phyloP scores from a whole-genome alignment of 805 yeast species.

The Candida qinlingensis region DNA sequence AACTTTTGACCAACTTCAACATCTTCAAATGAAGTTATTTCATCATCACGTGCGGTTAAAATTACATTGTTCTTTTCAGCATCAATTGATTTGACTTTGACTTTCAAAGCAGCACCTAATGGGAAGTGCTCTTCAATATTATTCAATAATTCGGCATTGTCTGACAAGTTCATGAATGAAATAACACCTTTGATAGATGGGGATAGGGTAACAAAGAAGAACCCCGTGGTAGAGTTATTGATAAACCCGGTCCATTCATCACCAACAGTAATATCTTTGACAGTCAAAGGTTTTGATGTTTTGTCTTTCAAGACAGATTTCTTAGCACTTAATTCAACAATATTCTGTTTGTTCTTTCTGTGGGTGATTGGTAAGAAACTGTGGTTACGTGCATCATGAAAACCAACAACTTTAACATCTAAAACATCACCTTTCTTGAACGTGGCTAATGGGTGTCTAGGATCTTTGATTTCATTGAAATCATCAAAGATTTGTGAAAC shows the following conservation, averaged over 20 bases:
- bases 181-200: constrained; percentile 66
- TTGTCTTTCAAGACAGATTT: constrained; percentile 33
- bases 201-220: constrained; percentile 62
- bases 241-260: constrained; percentile 53
- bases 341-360: constrained; percentile 45
- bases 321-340: constrained; percentile 61
- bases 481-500: constrained; percentile 60
- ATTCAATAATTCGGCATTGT: constrained; percentile 41
- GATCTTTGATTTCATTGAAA: constrained; percentile 49
- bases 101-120: constrained; percentile 63
- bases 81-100: constrained; percentile 50
- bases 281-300: constrained; percentile 27
- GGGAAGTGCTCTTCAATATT: constrained; percentile 57
- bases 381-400: constrained; percentile 65
- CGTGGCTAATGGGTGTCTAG: constrained; percentile 49
- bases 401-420: constrained; percentile 68
- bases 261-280: constrained; percentile 44
- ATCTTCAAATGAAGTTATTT: constrained; percentile 39
- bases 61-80: constrained; percentile 44
- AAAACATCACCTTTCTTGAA: constrained; percentile 56
- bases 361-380: constrained; percentile 62
- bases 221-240: constrained; percentile 56
- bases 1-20: constrained; percentile 47
- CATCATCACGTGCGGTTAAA: constrained; percentile 44
- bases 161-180: constrained; percentile 57